A percentile compares a stretch with the other conserved stretches of the same genome.
Conservation (phyloP, 2,329 filamentous ascomycete genomes). For the Cordyceps farinosa region DNA sequence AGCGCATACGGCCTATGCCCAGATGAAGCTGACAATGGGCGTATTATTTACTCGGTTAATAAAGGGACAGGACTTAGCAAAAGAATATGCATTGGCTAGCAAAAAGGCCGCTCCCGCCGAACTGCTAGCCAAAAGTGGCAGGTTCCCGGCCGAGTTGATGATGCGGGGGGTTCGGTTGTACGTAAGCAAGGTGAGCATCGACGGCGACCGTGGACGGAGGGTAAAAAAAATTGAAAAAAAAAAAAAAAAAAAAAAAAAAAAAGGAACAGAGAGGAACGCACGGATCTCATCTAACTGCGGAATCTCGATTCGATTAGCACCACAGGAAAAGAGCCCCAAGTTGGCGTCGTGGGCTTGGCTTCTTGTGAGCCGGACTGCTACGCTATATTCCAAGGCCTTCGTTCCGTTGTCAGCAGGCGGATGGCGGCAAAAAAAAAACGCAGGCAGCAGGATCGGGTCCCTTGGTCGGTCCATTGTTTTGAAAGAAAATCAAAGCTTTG, state of each 20-base stretch:
- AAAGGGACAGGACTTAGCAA: not conserved
- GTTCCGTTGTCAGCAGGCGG: no score
- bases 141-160: not conserved
- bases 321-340: not conserved
- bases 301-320: not conserved
- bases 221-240: not conserved
- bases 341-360: no score
- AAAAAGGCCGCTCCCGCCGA: not conserved
- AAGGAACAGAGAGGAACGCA: not conserved
- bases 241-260: not conserved
- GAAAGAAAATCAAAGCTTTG: no score
- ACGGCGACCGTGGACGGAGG: not conserved
- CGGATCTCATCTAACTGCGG: not conserved
- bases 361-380: no score
- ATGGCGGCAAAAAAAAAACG: not conserved
- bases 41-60: not conserved
- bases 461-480: not conserved
- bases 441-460: not conserved
- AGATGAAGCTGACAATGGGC: not conserved
- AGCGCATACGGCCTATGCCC: not conserved
- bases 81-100: not conserved
- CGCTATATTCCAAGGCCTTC: no score
- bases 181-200: not conserved
- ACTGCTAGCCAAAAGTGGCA: slow-evolving; percentile 1
- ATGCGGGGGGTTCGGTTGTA: not conserved